A percentile compares a stretch with the other conserved stretches of the same genome.
Conservation (phyloP, 2,329 filamentous ascomycete species). For the Akanthomyces uredinophilus region DNA sequence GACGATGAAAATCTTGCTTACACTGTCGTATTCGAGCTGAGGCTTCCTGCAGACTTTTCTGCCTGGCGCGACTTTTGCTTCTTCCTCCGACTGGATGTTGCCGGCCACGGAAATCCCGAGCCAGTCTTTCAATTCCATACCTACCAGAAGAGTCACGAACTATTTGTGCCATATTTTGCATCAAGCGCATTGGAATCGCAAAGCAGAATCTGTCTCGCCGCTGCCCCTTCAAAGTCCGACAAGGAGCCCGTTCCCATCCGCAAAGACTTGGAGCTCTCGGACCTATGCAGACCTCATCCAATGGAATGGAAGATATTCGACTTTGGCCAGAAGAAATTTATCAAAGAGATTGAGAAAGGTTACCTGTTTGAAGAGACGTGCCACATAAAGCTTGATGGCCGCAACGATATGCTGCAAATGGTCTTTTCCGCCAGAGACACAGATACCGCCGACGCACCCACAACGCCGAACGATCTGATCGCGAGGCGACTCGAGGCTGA, state of each 20-base stretch:
- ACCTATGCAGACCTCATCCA: too few relatives aligned
- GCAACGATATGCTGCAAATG: neutral
- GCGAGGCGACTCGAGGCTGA: too few relatives aligned
- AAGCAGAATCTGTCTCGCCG: neutral
- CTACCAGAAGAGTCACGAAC: neutral
- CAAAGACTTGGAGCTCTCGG: too few relatives aligned
- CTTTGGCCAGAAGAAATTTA: neutral
- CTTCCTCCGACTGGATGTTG: neutral
- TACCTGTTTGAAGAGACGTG: neutral
- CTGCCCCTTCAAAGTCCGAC: too few relatives aligned
- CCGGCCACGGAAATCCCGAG: neutral
- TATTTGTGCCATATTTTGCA: fast-evolving
- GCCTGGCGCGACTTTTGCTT: neutral
- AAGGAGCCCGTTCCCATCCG: too few relatives aligned
- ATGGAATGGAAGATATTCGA: neutral
- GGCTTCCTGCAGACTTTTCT: neutral
- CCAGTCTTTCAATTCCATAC: too few relatives aligned
- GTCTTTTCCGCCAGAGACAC: too few relatives aligned
- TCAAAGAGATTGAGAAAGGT: too few relatives aligned
- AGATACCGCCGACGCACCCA: too few relatives aligned
- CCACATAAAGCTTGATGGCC: neutral
- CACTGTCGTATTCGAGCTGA: neutral
- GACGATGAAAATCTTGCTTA: too few relatives aligned
- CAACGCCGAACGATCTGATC: too few relatives aligned
- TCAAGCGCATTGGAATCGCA: neutral